Conservation (phyloP, 2,329 filamentous ascomycete species). For the Diaporthe aspalathi region DNA sequence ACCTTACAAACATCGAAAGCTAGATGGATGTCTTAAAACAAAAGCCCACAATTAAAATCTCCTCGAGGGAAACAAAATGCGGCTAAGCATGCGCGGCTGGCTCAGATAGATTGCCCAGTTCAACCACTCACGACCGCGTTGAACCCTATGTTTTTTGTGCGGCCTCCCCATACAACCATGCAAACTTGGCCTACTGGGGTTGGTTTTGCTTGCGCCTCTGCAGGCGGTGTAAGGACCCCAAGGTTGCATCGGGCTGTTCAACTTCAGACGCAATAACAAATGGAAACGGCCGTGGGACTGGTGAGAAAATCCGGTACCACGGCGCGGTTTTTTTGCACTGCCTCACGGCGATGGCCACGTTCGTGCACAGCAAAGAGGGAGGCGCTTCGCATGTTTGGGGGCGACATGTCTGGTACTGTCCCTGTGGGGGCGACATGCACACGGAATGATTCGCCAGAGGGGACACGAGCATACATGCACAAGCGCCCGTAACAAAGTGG, state of each 20-base stretch:
- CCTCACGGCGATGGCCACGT: conserved; percentile 3
- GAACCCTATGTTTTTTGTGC: not conserved
- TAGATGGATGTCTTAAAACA: not conserved
- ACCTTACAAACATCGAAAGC: conserved; percentile 22
- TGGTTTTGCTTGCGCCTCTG: conserved; percentile 1
- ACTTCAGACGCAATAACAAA: conserved; percentile 32
- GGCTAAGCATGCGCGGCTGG: conserved; percentile 27
- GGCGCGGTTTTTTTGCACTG: conserved; percentile 17
- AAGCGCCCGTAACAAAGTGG: no score
- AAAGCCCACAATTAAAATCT: conserved; percentile 21
- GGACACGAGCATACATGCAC: not conserved
- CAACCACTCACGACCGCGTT: conserved; percentile 26
- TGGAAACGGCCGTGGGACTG: conserved; percentile 17
- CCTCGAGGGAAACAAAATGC: conserved; percentile 20
- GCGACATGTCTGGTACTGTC: not conserved
- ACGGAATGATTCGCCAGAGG: not conserved
- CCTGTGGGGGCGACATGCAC: not conserved
- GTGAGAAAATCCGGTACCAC: not conserved
- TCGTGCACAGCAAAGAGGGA: conserved; percentile 10
- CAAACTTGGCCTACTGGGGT: not conserved
- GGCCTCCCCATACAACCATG: no score
- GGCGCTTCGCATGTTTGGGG: not conserved
- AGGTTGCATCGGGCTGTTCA: conserved; percentile 22
- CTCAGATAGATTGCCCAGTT: conserved; percentile 27
- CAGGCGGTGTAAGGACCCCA: conserved; percentile 21